Conservation (phyloP, 495 filamentous ascomycete genomes). For the Zalerion maritima region DNA sequence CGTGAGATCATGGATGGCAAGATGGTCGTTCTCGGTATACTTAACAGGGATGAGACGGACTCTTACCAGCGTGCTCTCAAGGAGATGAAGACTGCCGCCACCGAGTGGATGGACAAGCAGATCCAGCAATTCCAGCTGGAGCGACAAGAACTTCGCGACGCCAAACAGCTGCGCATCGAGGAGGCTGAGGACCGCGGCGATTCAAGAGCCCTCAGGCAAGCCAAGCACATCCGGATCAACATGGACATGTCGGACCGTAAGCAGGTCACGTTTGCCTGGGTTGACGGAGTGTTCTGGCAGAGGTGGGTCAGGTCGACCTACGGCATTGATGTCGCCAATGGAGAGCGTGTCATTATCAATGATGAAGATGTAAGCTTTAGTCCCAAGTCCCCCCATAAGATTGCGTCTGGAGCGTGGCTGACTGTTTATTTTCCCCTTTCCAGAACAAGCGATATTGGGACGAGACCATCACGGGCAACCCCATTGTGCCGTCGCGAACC, state of each 20-base stretch:
- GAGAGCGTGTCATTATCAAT: conserved; percentile 89
- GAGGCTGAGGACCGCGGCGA: conserved; percentile 92
- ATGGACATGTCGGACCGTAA: conserved; percentile 78
- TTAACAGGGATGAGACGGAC: conserved; percentile 64
- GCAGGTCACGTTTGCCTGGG: conserved; percentile 94
- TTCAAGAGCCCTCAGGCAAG: conserved; percentile 68
- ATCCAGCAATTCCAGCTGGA: conserved; percentile 78
- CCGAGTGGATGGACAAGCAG: conserved; percentile 97
- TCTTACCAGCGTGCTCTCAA: conserved; percentile 65
- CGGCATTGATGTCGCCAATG: conserved; percentile 69
- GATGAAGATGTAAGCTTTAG: conserved; percentile 96
- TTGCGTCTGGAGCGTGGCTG: neutral
- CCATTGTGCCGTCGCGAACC: conserved; percentile 78
- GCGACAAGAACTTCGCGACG: conserved; percentile 77
- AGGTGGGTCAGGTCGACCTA: conserved; percentile 90
- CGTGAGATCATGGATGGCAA: conserved; percentile 89
- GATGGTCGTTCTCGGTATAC: conserved; percentile 78
- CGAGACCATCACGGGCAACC: conserved; percentile 68
- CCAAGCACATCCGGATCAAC: conserved; percentile 81
- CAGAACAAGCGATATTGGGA: conserved; percentile 95
- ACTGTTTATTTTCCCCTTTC: neutral
- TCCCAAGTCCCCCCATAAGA: conserved; percentile 6
- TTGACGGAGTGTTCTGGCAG: conserved; percentile 95
- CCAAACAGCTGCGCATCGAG: conserved; percentile 89
- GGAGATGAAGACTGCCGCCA: conserved; percentile 88